These are phyloP conservation scores for Brettanomyces nanus DNA, from an alignment of 805 yeast genomes.

Conservation along the genomic window DNA sequence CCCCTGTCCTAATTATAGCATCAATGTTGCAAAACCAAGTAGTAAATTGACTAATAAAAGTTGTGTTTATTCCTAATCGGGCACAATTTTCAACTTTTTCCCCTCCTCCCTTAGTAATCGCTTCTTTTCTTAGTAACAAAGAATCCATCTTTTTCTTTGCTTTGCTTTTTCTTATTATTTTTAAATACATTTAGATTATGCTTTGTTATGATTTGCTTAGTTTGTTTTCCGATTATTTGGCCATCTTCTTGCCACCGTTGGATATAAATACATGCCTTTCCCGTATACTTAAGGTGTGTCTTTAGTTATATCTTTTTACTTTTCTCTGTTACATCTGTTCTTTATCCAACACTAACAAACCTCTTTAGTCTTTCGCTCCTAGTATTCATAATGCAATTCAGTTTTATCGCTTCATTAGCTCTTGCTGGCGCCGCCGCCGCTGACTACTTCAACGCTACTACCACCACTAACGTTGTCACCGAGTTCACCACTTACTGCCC, in stretches of 20 bases:
- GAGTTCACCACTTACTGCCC: slow-evolving; percentile 82
- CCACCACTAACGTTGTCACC: slow-evolving; percentile 49
- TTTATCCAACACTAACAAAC: slow-evolving; percentile 8
- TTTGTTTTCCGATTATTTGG: too few species aligned
- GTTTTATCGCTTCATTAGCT: slow-evolving; percentile 26
- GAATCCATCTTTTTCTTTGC: background rate
- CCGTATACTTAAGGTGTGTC: too few species aligned
- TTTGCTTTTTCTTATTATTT: background rate
- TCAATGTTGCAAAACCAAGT: too few species aligned
- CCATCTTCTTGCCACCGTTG: too few species aligned
- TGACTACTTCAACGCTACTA: slow-evolving; percentile 37
- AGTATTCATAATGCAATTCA: slow-evolving; percentile 28
- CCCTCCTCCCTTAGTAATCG: too few species aligned
- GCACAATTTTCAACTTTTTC: too few species aligned
- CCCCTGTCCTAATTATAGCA: too few species aligned
- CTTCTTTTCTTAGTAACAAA: too few species aligned
- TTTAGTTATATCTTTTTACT: background rate
- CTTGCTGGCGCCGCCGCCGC: slow-evolving; percentile 35
- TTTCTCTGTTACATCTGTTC: background rate
- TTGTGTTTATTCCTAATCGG: too few species aligned
- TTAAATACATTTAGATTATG: background rate
- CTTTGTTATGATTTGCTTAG: too few species aligned
- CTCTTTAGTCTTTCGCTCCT: slow-evolving; percentile 25
- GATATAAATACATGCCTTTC: too few species aligned
- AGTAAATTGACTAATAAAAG: too few species aligned